Percentiles rank a stretch among this genome's conserved stretches.
These are phyloP conservation scores for Aspergillus diversus DNA, from an alignment of 495 filamentous ascomycete species.

Conservation along the genomic window DNA sequence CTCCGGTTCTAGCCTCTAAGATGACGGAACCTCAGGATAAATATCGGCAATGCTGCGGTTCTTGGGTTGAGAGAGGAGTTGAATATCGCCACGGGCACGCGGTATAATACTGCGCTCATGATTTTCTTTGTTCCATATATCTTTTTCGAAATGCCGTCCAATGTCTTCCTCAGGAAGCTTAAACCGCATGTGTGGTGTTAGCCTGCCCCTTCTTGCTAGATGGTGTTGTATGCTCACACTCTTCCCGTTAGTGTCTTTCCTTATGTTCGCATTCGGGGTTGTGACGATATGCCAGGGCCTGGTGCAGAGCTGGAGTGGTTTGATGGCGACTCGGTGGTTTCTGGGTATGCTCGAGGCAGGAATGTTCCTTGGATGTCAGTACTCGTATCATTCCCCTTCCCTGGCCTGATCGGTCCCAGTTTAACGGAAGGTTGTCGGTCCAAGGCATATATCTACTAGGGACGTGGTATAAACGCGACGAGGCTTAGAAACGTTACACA, in stretches of 20 bases:
- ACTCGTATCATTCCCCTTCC: neutral
- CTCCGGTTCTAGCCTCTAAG: conserved; percentile 8
- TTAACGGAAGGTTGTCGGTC: neutral
- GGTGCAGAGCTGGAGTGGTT: conserved; percentile 68
- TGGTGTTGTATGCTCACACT: conserved; percentile 8
- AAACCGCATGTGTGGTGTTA: conserved; percentile 60
- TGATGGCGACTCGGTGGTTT: conserved; percentile 78
- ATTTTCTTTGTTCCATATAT: conserved; percentile 69
- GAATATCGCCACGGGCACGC: conserved; percentile 44
- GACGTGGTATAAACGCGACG: conserved; percentile 85
- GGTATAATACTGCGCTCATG: conserved; percentile 61
- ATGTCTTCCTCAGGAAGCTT: conserved; percentile 65
- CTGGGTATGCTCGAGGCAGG: conserved; percentile 81
- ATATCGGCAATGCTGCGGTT: conserved; percentile 61
- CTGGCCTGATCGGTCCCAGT: neutral
- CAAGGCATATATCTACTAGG: conserved; percentile 62
- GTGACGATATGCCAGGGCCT: conserved; percentile 74
- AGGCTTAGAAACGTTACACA: conserved; percentile 84
- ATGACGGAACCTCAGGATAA: conserved; percentile 40
- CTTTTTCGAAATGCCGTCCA: conserved; percentile 64
- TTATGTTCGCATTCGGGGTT: conserved; percentile 79
- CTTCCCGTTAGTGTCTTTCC: conserved; percentile 54
- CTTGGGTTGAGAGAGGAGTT: conserved; percentile 62
- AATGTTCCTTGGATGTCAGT: conserved; percentile 66
- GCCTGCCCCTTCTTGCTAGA: conserved; percentile 28